Conservation (phyloP, 2,329 filamentous ascomycete species). For the Balansia obtecta region DNA sequence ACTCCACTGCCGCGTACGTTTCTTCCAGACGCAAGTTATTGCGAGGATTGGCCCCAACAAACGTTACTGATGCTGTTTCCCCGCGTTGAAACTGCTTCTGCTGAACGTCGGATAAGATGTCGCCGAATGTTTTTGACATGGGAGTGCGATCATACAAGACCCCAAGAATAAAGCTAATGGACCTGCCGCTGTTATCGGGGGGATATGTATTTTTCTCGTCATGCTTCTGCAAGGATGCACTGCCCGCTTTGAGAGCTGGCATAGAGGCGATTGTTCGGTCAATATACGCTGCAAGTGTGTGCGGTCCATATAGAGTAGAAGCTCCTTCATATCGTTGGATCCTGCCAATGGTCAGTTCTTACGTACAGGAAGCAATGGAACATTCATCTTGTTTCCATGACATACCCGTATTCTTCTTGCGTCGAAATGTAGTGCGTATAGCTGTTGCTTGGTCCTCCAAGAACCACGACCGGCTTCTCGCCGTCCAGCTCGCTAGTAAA, state of each 20-base stretch:
- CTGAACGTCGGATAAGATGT: slow-evolving; percentile 42
- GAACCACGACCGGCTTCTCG: slow-evolving; percentile 54
- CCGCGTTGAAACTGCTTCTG: slow-evolving; percentile 40
- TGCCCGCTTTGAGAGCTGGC: slow-evolving; percentile 45
- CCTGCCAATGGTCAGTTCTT: slow-evolving; percentile 15
- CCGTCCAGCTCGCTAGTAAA: slow-evolving; percentile 27
- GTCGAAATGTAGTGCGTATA: slow-evolving; percentile 74
- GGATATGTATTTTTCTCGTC: slow-evolving; percentile 44
- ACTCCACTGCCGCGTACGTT: slow-evolving; percentile 68
- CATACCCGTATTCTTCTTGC: slow-evolving; percentile 44
- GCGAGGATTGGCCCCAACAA: slow-evolving; percentile 77
- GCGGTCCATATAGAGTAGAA: slow-evolving; percentile 73
- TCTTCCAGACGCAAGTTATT: slow-evolving; percentile 71
- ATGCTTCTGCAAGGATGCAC: slow-evolving; percentile 16
- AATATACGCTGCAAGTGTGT: slow-evolving; percentile 78
- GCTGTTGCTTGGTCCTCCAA: slow-evolving; percentile 78
- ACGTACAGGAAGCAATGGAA: background rate
- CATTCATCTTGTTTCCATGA: slow-evolving; percentile 7
- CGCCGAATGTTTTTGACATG: slow-evolving; percentile 56
- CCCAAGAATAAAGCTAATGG: slow-evolving; percentile 64
- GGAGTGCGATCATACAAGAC: slow-evolving; percentile 62
- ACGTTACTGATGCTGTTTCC: slow-evolving; percentile 49
- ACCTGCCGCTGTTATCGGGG: slow-evolving; percentile 64
- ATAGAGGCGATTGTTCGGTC: slow-evolving; percentile 63
- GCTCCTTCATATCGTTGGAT: slow-evolving; percentile 87